These are phyloP conservation scores for Phytophthora nicotianae DNA, from an alignment of 352 stramenopile genomes.

Conservation along the genomic window DNA sequence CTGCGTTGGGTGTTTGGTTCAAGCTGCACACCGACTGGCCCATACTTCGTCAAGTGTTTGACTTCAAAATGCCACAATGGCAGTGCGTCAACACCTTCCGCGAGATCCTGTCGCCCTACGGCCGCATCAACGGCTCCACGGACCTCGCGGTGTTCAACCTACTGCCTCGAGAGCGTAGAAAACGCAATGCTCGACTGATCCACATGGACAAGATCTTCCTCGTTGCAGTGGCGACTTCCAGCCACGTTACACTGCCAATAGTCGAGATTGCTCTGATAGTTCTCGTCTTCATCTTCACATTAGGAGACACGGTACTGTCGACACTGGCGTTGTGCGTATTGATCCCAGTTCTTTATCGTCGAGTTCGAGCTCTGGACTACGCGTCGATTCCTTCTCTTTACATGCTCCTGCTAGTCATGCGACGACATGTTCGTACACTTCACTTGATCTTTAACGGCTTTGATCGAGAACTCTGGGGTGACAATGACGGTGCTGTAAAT, in stretches of 20 bases:
- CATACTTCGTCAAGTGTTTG: conserved; percentile 45
- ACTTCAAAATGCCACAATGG: conserved; percentile 72
- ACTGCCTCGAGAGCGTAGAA: conserved; percentile 46
- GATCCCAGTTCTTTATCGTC: conserved; percentile 8
- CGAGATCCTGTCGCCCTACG: conserved; percentile 42
- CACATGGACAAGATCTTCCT: conserved; percentile 68
- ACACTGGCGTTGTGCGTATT: background rate
- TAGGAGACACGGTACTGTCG: conserved; percentile 3
- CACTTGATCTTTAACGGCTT: conserved; percentile 68
- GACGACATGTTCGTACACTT: conserved; percentile 42
- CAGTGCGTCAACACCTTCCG: conserved; percentile 25
- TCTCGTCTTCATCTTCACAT: conserved; percentile 6
- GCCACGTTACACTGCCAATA: conserved; percentile 32
- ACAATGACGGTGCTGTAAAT: conserved; percentile 78
- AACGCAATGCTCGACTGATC: conserved; percentile 45
- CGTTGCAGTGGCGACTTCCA: conserved; percentile 62
- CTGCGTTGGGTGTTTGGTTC: conserved; percentile 44
- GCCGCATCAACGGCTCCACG: conserved; percentile 43
- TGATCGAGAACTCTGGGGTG: conserved; percentile 54
- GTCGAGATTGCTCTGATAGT: conserved; percentile 25
- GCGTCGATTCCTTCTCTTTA: conserved; percentile 64
- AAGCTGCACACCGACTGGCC: conserved; percentile 47
- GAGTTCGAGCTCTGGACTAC: conserved; percentile 46
- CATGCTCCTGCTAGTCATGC: conserved; percentile 51
- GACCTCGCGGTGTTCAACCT: conserved; percentile 64